Evolutionary conservation across 805 yeast genomes (phyloP), one percentile per base, ranked within the genome.

Genomic region (Hanseniaspora mollemarum): DNA sequence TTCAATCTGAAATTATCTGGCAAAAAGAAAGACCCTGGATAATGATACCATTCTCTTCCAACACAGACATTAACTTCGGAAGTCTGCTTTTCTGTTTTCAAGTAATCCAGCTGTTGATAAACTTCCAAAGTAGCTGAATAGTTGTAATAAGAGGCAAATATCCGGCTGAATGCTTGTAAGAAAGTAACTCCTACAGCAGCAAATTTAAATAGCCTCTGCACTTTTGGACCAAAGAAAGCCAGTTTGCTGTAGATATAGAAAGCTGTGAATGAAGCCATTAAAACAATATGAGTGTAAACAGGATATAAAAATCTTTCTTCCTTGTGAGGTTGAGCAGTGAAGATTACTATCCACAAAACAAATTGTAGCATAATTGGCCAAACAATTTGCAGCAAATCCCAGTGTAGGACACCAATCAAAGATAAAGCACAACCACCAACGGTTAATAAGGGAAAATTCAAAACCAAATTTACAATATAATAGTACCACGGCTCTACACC

Each of bases 11-110:
- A 72, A 52, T 76, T 69, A 4, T 75, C 73, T 3, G 84, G 80
- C 22, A 90, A 67, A 60, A 88, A 86, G 62, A 87, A 84, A 0
- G 96, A 87, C 0, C 84, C 79, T 9, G 97, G 96, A 65, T 70
- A 88, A 60, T 90, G 83, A 60, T 86, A 87, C 96, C 96, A 88
- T 67, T 90, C 96, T 53, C 95, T 74, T 2, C 96, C 96, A n/a
- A 83, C 72, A 65, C 97, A 90, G 0, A 90, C 81, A 56, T 78
- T 81, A 13, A 31, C 21, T 33, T 66, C 67, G 13, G 54, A 44
- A n/a, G n/a, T n/a, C 3, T 59, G 57, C 6, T 59, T 52, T 18
- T 60, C 51, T 1, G 16, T 35, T 1, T 41, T 15, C 19, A 13
- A 15, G 5, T 18, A 35, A 36, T 53, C 50, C 19, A 64, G 35